Conservation (phyloP, 1,284 basidiomycete species). For the Ganoderma leucocontextum region DNA sequence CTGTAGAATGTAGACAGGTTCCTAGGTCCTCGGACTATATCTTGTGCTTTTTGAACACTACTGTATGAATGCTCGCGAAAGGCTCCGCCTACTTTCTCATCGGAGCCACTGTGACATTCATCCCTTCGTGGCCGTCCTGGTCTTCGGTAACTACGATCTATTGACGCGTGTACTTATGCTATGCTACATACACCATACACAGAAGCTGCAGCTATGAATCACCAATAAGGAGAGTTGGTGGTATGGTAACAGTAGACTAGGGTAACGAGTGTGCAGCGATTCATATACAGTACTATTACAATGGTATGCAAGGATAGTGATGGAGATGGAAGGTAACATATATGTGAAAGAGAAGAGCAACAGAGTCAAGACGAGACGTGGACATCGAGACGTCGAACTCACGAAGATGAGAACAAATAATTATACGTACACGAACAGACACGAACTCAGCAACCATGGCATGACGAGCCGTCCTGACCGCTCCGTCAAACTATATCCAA, state of each 20-base stretch:
- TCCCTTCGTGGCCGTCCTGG: background rate
- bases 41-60: background rate
- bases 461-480: constrained; percentile 3
- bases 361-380: background rate
- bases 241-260: constrained; percentile 15
- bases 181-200: constrained; percentile 13
- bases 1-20: background rate
- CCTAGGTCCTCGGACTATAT: background rate
- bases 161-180: constrained; percentile 12
- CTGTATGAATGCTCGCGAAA: background rate
- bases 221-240: constrained; percentile 3
- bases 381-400: too few species aligned
- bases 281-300: constrained; percentile 17
- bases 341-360: constrained; percentile 5
- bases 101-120: background rate
- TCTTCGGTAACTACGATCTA: background rate
- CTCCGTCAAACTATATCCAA: constrained; percentile 37
- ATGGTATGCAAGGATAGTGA: constrained; percentile 20
- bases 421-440: background rate
- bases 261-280: background rate
- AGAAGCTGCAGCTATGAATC: constrained; percentile 3
- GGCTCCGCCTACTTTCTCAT: background rate
- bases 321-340: constrained; percentile 4
- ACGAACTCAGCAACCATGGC: background rate
- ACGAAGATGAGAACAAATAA: constrained; percentile 1